phyloP scores from a whole-genome alignment of 257 asterid genomes.

The Solanum piurae region DNA sequence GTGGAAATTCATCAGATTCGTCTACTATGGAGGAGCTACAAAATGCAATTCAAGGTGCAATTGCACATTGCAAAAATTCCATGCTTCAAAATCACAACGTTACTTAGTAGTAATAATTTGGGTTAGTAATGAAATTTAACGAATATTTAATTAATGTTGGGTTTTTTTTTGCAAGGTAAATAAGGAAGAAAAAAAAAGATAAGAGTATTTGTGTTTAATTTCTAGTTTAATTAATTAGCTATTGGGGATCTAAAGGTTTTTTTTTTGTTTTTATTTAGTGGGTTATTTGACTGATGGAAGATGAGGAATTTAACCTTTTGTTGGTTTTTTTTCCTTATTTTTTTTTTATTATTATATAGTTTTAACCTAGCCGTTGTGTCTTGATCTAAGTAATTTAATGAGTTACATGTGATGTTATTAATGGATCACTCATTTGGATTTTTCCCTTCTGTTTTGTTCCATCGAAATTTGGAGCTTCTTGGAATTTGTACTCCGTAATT shows the following conservation, averaged over 20 bases:
- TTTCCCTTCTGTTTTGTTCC: neutral
- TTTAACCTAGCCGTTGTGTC: constrained; percentile 1
- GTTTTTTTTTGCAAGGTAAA: neutral
- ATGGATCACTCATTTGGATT: constrained; percentile 20
- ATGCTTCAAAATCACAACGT: constrained; percentile 24
- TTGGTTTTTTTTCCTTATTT: neutral
- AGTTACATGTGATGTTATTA: constrained; percentile 20
- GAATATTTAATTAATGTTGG: neutral
- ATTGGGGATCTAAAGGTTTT: constrained; percentile 7
- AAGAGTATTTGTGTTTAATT: neutral
- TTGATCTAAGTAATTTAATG: neutral
- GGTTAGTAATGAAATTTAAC: constrained; percentile 31
- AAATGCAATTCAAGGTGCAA: constrained; percentile 82
- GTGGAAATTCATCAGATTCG: constrained; percentile 17
- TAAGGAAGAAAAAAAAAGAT: neutral
- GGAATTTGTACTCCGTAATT: neutral
- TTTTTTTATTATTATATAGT: neutral
- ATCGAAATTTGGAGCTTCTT: neutral
- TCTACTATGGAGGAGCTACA: constrained; percentile 90
- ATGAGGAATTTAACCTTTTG: constrained; percentile 1
- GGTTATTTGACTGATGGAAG: constrained; percentile 9
- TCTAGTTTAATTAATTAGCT: neutral
- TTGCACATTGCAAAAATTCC: constrained; percentile 83
- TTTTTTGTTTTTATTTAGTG: neutral
- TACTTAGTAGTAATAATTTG: constrained; percentile 3